phyloP scores from a whole-genome alignment of 768 basidiomycete species.

The Lactarius indigo region DNA sequence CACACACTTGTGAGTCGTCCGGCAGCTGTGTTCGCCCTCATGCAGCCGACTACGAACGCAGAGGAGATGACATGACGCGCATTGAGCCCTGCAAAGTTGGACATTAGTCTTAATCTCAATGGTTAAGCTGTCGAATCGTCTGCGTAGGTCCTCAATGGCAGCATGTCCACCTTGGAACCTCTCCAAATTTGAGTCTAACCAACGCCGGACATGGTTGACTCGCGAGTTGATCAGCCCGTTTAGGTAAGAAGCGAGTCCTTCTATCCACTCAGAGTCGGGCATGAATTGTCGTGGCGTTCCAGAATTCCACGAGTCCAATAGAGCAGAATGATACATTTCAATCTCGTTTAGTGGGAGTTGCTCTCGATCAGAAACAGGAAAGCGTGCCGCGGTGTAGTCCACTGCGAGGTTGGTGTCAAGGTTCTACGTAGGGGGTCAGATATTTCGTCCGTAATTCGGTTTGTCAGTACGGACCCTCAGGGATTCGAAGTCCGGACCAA shows the following conservation, averaged over 20 bases:
- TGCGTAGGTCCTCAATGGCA: slow-evolving; percentile 42
- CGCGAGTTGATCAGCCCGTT: slow-evolving; percentile 40
- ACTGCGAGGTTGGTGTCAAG: slow-evolving; percentile 47
- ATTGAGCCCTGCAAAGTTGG: slow-evolving; percentile 48
- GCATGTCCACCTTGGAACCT: slow-evolving; percentile 46
- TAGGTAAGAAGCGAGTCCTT: slow-evolving; percentile 39
- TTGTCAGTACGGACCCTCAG: slow-evolving; percentile 41
- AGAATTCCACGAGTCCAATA: slow-evolving; percentile 33
- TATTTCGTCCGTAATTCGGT: background rate
- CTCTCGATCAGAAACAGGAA: slow-evolving; percentile 32
- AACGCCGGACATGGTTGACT: slow-evolving; percentile 46
- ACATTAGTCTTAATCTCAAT: slow-evolving; percentile 46
- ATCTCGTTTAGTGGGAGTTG: slow-evolving; percentile 24
- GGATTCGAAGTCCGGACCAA: slow-evolving; percentile 43
- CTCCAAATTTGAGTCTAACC: slow-evolving; percentile 48
- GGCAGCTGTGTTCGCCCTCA: slow-evolving; percentile 46
- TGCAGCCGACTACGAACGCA: slow-evolving; percentile 49
- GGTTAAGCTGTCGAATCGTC: slow-evolving; percentile 40
- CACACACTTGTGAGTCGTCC: slow-evolving; percentile 46
- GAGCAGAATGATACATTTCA: slow-evolving; percentile 28
- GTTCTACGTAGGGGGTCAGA: slow-evolving; percentile 36
- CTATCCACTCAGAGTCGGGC: slow-evolving; percentile 43
- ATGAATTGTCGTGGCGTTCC: slow-evolving; percentile 34
- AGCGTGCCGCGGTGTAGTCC: slow-evolving; percentile 37
- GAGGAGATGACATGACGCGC: slow-evolving; percentile 44